phyloP scores from a whole-genome alignment of 2,329 filamentous ascomycete species.

The Beauveria brongniartii region DNA sequence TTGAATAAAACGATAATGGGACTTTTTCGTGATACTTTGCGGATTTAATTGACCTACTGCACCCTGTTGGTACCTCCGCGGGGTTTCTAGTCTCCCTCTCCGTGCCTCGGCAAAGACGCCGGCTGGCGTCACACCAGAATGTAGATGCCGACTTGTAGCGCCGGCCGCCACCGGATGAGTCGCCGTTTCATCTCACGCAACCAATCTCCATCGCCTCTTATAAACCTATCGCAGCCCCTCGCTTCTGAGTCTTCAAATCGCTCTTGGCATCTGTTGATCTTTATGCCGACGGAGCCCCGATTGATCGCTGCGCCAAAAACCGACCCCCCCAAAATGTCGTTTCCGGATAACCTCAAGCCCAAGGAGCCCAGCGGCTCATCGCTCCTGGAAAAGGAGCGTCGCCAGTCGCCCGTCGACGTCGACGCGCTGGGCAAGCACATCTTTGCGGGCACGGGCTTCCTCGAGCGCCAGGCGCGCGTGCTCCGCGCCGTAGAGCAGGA shows the following conservation, averaged over 20 bases:
- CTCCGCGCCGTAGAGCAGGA: constrained; percentile 58
- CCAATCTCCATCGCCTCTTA: neutral
- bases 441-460: constrained; percentile 52
- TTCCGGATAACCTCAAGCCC: constrained; percentile 21
- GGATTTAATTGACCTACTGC: neutral
- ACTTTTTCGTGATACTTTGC: neutral
- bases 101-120: constrained; percentile 3
- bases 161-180: neutral
- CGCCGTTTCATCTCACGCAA: neutral
- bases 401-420: constrained; percentile 57
- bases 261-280: neutral
- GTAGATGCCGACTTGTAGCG: neutral
- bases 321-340: neutral
- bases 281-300: neutral
- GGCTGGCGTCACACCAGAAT: neutral
- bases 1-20: too few relatives aligned
- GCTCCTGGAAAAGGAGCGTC: constrained; percentile 60
- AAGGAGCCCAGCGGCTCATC: constrained; percentile 60
- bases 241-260: neutral
- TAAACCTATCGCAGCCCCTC: neutral
- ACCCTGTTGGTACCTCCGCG: neutral
- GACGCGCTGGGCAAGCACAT: constrained; percentile 60
- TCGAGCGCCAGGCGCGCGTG: constrained; percentile 53
- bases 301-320: neutral
- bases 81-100: neutral